Conservation (phyloP, 495 filamentous ascomycete genomes). For the Hyaloscypha hepaticicola region DNA sequence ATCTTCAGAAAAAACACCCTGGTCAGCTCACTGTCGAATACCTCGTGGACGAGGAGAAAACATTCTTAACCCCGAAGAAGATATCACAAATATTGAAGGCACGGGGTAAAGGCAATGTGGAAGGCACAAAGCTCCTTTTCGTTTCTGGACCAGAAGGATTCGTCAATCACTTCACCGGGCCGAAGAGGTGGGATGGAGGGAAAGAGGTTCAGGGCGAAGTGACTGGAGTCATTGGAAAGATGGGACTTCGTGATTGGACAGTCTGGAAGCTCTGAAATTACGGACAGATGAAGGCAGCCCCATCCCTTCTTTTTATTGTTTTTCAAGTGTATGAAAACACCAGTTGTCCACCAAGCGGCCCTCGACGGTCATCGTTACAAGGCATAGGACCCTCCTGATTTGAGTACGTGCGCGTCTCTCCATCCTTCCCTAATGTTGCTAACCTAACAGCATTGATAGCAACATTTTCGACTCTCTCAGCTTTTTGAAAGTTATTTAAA, state of each 20-base stretch:
- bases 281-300: too few relatives aligned
- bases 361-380: neutral
- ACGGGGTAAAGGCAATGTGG: neutral
- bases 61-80: constrained; percentile 54
- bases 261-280: constrained; percentile 49
- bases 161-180: constrained; percentile 72
- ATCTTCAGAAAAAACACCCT: constrained; percentile 53
- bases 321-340: neutral
- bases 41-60: constrained; percentile 75
- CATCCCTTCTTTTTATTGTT: neutral
- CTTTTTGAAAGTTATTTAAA: constrained; percentile 26
- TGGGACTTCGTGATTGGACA: constrained; percentile 42
- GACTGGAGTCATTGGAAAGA: constrained; percentile 40
- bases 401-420: constrained; percentile 17
- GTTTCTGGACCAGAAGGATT: constrained; percentile 92
- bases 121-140: constrained; percentile 57
- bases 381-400: constrained; percentile 17
- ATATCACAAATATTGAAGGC: constrained; percentile 32
- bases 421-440: constrained; percentile 15
- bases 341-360: neutral
- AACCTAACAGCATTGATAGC: constrained; percentile 15
- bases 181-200: constrained; percentile 70
- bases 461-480: neutral
- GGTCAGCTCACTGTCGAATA: constrained; percentile 63
- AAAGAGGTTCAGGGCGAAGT: constrained; percentile 66